These are phyloP conservation scores for Blastobotrys elegans DNA, from an alignment of 1,139 yeast species.

Conservation along the genomic window DNA sequence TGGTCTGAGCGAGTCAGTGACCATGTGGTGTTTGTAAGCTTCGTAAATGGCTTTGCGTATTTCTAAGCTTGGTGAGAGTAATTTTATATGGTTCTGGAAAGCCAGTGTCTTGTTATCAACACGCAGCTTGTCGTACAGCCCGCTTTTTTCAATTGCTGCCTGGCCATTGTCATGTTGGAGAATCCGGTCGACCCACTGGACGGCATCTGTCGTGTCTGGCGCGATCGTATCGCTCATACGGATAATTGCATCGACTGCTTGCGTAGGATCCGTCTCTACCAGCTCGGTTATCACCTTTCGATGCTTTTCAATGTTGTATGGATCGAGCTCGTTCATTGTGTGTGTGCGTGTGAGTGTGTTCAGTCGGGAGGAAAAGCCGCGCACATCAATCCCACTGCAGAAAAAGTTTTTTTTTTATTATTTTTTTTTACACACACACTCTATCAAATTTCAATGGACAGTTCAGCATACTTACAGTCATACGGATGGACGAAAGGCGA, in stretches of 20 bases:
- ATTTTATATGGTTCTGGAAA: too few species aligned
- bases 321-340: neutral
- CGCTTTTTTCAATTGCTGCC: neutral
- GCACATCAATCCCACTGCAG: too few species aligned
- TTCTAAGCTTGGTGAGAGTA: too few species aligned
- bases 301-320: neutral
- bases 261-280: conserved; percentile 21
- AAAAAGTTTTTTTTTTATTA: neutral
- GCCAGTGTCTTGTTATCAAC: neutral
- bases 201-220: neutral
- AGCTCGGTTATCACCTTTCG: neutral
- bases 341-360: neutral
- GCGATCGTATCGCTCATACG: neutral
- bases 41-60: neutral
- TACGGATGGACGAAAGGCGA: conserved; percentile 94
- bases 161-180: neutral
- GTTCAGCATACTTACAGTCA: conserved; percentile 63
- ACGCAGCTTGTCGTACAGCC: neutral
- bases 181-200: neutral
- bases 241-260: neutral
- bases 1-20: neutral
- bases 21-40: neutral
- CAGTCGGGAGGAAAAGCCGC: neutral
- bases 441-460: conserved; percentile 52
- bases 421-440: neutral